Evolutionary conservation across 495 filamentous ascomycete species (phyloP), one percentile per base, ranked within the genome.

Genomic region (Neurospora tetraspora): DNA sequence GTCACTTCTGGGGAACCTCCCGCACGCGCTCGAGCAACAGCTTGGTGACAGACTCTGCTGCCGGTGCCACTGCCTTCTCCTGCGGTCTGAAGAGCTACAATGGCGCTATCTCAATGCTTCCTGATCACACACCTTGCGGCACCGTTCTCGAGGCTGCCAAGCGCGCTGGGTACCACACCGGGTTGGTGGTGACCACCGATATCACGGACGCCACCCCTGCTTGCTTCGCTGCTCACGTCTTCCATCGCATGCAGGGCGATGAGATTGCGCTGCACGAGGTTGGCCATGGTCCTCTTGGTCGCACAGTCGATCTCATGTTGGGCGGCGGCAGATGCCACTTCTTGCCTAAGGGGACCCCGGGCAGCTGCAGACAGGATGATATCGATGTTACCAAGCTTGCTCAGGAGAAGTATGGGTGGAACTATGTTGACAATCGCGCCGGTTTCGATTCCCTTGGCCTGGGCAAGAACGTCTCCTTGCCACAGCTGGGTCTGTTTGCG

Each of bases 201-300:
- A 90, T 98, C 75, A 98, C 96, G 4, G 96, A 99, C 83, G 96
- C 96, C 12, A 99, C 96, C n/a, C 96, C 96, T 0, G 96, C 96
- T 4, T 96, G 93, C 81, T 99, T 98, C 79, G 94, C 94, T 1
- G 88, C 93, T 23, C 96, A 98, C 80, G 96, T 93, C 1, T 91
- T 93, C 73, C 82, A 87, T 71, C 88, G 96, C 42, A 79, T 82
- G 70, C 93, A 96, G 77, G 92, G 96, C 78, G 96, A 99, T 77
- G 86, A 90, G 45, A 97, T 99, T 76, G 96, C 96, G 1, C 88
- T 94, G 77, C 96, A 98, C 78, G 91, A 97, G 80, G 84, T 97
- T 23, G 96, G 96, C 18, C 79, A 82, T 45, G 90, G 96, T 37
- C 93, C 93, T 3, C 85, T 99, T 31, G 96, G 95, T 0, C 87